These are phyloP conservation scores for Trichoderma breve DNA, from an alignment of 2,329 filamentous ascomycete species.

Conservation along the genomic window DNA sequence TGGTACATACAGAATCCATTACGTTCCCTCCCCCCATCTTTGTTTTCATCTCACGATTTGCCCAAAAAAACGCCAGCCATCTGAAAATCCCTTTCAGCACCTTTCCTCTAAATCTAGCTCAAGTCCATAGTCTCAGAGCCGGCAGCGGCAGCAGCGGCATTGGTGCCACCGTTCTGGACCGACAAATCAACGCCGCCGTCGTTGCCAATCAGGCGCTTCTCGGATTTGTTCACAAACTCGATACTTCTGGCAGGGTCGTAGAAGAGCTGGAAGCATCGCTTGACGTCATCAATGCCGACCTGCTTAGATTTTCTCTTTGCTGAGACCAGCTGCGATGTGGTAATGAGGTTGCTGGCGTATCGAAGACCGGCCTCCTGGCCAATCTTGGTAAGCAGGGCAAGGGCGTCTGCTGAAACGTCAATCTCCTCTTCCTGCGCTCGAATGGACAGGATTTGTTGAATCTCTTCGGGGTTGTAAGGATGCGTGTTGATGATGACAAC, in stretches of 20 bases:
- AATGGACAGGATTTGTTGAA: conserved; percentile 88
- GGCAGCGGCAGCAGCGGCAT: not conserved
- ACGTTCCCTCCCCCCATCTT: conserved; percentile 21
- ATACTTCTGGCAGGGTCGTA: conserved; percentile 87
- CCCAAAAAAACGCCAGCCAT: conserved; percentile 36
- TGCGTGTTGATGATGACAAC: conserved; percentile 96
- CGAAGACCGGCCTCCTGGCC: conserved; percentile 87
- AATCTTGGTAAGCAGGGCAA: conserved; percentile 93
- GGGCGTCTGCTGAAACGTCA: conserved; percentile 82
- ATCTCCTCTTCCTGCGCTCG: conserved; percentile 95
- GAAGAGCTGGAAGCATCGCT: conserved; percentile 91
- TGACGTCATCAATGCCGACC: conserved; percentile 82
- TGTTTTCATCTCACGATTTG: conserved; percentile 24
- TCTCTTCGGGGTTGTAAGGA: conserved; percentile 76
- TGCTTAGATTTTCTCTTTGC: conserved; percentile 83
- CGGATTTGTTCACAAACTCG: conserved; percentile 84
- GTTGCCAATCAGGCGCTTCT: conserved; percentile 89
- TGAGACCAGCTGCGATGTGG: conserved; percentile 82
- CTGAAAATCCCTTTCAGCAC: conserved; percentile 18
- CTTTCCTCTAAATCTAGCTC: conserved; percentile 34
- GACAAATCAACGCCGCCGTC: conserved; percentile 75
- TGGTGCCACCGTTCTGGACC: conserved; percentile 35
- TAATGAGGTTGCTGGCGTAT: conserved; percentile 98
- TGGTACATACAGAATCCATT: conserved; percentile 30
- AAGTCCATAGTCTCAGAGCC: conserved; percentile 44